Base-by-base conservation (phyloP, 129 eudicot species). In the Flaveria linearis region DNA sequence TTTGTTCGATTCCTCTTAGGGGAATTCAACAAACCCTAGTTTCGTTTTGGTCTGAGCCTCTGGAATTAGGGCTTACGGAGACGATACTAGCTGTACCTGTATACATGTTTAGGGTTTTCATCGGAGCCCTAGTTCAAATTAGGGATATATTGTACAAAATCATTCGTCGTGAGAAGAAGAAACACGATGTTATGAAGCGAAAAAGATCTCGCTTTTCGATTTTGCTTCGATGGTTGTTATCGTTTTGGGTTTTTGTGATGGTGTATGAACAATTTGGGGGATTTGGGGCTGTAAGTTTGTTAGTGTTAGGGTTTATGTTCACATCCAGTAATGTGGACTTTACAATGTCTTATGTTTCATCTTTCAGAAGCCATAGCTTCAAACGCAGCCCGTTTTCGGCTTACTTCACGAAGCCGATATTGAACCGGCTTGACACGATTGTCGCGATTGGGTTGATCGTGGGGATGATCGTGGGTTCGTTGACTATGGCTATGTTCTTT, bases 1-100 rank as follows among this genome's bases (percentile, higher is more conserved):
- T 95, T 36, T 95, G 94, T 77, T 95, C 99, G 3, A 95, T 95
- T 69, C 99, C 99, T 2, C 82, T 95, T 58, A 81, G 97, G 65
- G 96, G 92, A 1, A 89, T 95, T 36, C 99, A 95, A 46, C 85
- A 89, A 57, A 84, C 96, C 84, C 89, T 95, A 18, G 96, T 91
- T 60, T 88, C 83, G 4, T 95, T 95, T 58, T 95, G 99, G 99
- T 83, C 92, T 15, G 87, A 89, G 69, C 99, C 99, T 0, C 43
- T 95, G 60, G 72, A 88, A 79, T 79, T 89, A 73, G 99, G 99
- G 50, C 84, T 91, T 7, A 91, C 97, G 0, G 97, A 95, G 76
- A 91, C 99, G 15, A 28, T 85, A 15, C 36, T 95, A 14, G 99
- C 99, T 6, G 36, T 95, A 12, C 99, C 99, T 30, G 89, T 91